These are phyloP conservation scores for Craterostigma plantagineum DNA, from an alignment of 257 asterid genomes.

Conservation along the genomic window DNA sequence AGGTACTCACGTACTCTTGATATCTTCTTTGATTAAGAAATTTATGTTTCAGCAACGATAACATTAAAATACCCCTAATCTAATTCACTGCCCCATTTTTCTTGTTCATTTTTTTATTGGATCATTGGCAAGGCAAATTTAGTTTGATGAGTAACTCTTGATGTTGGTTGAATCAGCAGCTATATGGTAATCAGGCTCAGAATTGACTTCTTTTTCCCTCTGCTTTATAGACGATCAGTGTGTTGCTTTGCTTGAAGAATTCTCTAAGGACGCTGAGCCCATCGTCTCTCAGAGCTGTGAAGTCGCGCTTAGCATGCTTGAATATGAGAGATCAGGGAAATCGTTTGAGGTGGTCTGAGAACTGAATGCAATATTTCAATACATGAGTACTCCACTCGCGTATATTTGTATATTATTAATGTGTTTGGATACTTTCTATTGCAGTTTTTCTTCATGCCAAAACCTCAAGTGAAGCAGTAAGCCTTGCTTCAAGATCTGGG, in stretches of 20 bases:
- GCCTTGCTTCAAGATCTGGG: too few species aligned
- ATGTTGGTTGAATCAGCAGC: neutral
- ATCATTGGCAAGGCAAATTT: too few species aligned
- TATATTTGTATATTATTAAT: too few species aligned
- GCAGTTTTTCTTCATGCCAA: too few species aligned
- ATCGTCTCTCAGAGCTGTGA: slow-evolving; percentile 93
- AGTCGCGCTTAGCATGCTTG: slow-evolving; percentile 48
- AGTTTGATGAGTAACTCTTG: too few species aligned
- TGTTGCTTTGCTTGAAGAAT: slow-evolving; percentile 21
- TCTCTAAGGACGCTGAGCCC: slow-evolving; percentile 68
- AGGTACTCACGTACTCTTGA: slow-evolving; percentile 19
- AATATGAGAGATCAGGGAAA: slow-evolving; percentile 15
- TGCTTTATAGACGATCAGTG: slow-evolving; percentile 6
- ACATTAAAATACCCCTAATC: too few species aligned
- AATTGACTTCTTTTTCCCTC: neutral
- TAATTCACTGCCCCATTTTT: too few species aligned
- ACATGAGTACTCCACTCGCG: too few species aligned
- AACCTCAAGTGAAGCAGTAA: too few species aligned
- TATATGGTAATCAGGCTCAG: neutral
- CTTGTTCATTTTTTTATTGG: too few species aligned
- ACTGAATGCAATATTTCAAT: too few species aligned
- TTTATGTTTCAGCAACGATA: neutral
- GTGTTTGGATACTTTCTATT: too few species aligned
- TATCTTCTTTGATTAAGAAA: neutral
- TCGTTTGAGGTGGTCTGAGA: slow-evolving; percentile 31